phyloP scores from a whole-genome alignment of 495 filamentous ascomycete species.

The Echria macrotheca region DNA sequence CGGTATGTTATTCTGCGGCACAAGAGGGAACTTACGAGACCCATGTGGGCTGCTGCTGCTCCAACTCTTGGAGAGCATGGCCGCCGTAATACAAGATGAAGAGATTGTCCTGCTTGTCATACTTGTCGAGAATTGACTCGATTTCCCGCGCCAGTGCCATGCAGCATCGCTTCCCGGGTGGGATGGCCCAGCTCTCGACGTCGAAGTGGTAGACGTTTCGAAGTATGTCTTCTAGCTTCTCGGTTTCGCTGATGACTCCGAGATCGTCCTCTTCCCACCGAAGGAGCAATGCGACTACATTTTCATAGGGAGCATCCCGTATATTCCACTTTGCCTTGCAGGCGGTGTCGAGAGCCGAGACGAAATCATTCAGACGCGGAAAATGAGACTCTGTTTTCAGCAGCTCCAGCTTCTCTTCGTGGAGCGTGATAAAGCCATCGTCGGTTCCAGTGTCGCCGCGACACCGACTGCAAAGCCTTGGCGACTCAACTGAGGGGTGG shows the following conservation, averaged over 20 bases:
- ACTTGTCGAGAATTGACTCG: not conserved
- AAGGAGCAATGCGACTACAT: not conserved
- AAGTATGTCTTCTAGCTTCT: not conserved
- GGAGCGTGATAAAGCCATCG: not conserved
- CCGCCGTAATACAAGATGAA: conserved; percentile 3
- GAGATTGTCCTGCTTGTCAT: not conserved
- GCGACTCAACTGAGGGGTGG: no score
- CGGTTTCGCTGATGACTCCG: not conserved
- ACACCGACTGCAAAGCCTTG: no score
- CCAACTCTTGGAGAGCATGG: not conserved
- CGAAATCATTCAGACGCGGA: not conserved
- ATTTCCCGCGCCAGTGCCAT: not conserved
- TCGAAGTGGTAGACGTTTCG: not conserved
- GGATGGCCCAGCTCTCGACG: not conserved
- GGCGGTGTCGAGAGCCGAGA: not conserved
- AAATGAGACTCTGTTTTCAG: not conserved
- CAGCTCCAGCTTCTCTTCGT: not conserved
- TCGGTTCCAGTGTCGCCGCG: no score
- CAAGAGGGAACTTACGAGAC: not conserved
- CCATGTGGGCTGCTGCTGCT: not conserved
- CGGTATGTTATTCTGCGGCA: not conserved
- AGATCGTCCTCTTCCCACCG: not conserved
- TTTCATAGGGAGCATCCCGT: not conserved
- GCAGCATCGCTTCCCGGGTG: not conserved
- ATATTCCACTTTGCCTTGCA: not conserved